Evolutionary conservation across 805 yeast genomes (phyloP).

Genomic region (Pichia pseudocactophila): DNA sequence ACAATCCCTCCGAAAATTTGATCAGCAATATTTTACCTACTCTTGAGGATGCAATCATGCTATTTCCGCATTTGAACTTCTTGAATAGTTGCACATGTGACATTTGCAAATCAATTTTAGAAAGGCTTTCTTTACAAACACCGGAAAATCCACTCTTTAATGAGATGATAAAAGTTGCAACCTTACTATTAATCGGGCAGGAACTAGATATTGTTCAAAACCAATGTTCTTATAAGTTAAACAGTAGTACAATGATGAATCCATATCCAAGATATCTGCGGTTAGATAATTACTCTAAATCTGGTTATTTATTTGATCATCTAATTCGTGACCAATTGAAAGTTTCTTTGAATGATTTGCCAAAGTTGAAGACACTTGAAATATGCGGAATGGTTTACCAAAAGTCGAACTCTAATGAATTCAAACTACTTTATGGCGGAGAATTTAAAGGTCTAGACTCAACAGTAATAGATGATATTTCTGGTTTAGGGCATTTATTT

Average conservation of each 20-base stretch:
- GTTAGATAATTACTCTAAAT: constrained; percentile 4
- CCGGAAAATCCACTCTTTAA: constrained; percentile 6
- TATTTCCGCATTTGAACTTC: constrained; percentile 25
- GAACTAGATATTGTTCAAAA: constrained; percentile 22
- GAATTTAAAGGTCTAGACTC: constrained; percentile 19
- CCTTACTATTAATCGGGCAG: constrained; percentile 25
- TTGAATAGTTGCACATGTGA: constrained; percentile 20
- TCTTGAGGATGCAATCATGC: constrained; percentile 21
- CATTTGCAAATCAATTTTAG: constrained; percentile 15
- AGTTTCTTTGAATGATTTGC: constrained; percentile 14
- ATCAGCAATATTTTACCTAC: constrained; percentile 23
- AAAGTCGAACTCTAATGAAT: constrained; percentile 6
- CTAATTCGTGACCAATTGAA: constrained; percentile 20
- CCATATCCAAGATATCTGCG: constrained; percentile 15
- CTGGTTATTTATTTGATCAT: constrained; percentile 26
- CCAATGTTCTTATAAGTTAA: constrained; percentile 7
- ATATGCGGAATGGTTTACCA: constrained; percentile 26
- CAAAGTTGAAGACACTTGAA: constrained; percentile 21
- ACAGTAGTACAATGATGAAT: constrained; percentile 10
- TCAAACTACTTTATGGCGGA: constrained; percentile 19
- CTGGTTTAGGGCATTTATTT: constrained; percentile 23
- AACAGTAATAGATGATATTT: constrained; percentile 14
- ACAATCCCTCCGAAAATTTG: constrained; percentile 25
- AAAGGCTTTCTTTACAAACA: constrained; percentile 1
- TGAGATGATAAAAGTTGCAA: constrained; percentile 26